A percentile compares a stretch with the other conserved stretches of the same genome.
These are phyloP conservation scores for Plasmodium coatneyi DNA, from an alignment of 169 alveolate genomes.

Conservation along the genomic window DNA sequence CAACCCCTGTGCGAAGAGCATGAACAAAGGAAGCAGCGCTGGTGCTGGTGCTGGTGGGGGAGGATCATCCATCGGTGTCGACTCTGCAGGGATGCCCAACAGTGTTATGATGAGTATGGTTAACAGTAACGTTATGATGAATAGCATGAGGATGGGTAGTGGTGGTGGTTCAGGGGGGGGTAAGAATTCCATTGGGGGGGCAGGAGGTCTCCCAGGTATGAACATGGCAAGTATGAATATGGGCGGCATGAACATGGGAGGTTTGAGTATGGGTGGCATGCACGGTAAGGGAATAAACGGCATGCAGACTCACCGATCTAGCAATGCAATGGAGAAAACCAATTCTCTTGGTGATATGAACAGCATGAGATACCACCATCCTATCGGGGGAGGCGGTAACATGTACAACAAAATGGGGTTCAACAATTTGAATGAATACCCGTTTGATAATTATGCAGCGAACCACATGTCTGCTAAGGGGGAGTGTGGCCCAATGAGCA, in stretches of 20 bases:
- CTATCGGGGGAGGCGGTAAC: constrained; percentile 3
- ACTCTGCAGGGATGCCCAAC: constrained; percentile 5
- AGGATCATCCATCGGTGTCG: not conserved
- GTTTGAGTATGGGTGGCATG: not conserved
- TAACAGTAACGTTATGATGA: not conserved
- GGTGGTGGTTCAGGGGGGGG: not conserved
- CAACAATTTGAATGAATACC: constrained; percentile 18
- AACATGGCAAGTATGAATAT: not conserved
- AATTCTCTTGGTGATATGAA: constrained; percentile 12
- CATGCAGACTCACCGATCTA: constrained; percentile 3
- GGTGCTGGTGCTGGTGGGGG: not conserved
- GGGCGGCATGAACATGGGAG: not conserved
- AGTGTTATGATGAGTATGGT: constrained; percentile 25
- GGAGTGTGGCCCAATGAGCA: not conserved
- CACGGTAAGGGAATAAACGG: not conserved
- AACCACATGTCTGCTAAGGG: not conserved
- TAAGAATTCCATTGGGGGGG: not conserved
- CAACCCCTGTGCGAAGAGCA: not conserved
- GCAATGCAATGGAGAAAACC: constrained; percentile 8
- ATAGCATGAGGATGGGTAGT: not conserved
- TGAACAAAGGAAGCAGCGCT: not conserved
- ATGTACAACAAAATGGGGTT: constrained; percentile 36
- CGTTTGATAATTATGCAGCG: constrained; percentile 12
- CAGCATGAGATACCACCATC: constrained; percentile 29
- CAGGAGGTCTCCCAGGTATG: not conserved